Percentiles rank a stretch among this genome's conserved stretches.
These are phyloP conservation scores for Myxozyma neglecta DNA, from an alignment of 805 yeast genomes.

Conservation along the genomic window DNA sequence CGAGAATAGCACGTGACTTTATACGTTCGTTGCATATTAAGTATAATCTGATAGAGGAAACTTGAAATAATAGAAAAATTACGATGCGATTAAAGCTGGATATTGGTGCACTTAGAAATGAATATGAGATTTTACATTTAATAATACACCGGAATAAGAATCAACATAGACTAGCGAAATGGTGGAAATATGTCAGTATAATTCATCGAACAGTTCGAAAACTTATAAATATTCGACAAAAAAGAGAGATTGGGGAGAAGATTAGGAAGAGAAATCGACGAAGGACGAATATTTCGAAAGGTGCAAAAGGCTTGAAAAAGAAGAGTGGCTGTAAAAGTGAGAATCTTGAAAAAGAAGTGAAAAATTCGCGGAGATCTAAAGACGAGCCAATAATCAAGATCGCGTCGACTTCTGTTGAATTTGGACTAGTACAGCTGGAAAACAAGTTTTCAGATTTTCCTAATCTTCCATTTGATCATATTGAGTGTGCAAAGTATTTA, in stretches of 20 bases:
- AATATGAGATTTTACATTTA: conserved; percentile 60
- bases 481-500: conserved; percentile 12
- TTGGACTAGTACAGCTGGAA: background rate
- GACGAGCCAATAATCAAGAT: background rate
- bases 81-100: background rate
- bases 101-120: conserved; percentile 43
- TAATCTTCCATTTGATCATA: background rate
- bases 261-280: background rate
- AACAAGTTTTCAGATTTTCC: background rate
- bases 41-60: no score
- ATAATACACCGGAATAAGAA: conserved; percentile 70
- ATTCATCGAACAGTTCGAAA: conserved; percentile 50
- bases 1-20: no score
- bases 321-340: background rate
- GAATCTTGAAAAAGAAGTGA: background rate
- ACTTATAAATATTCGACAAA: background rate
- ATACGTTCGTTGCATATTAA: no score
- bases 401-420: background rate
- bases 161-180: conserved; percentile 68
- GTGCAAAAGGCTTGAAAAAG: background rate
- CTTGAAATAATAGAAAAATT: no score
- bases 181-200: conserved; percentile 75
- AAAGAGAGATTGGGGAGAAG: background rate
- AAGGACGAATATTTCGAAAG: background rate
- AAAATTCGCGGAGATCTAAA: background rate